These are phyloP conservation scores for Corylus heterophylla DNA, from an alignment of 306 rosid species.

Conservation along the genomic window DNA sequence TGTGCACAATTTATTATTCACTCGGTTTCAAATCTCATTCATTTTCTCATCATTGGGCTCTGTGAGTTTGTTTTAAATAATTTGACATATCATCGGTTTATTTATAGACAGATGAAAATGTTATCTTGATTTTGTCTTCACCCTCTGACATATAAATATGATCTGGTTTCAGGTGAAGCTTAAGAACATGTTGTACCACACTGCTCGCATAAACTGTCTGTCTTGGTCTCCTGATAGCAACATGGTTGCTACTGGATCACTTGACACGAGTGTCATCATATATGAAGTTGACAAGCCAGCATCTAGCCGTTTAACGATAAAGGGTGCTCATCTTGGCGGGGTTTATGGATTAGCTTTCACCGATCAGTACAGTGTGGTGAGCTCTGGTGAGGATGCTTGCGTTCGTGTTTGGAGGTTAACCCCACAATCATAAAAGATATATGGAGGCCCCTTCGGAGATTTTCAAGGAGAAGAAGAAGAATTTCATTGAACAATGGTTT, in stretches of 20 bases:
- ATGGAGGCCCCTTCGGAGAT: slow-evolving; percentile 23
- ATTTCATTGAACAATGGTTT: neutral
- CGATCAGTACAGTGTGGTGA: slow-evolving; percentile 67
- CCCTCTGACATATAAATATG: slow-evolving; percentile 2
- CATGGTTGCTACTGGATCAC: slow-evolving; percentile 91
- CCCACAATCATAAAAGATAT: slow-evolving; percentile 45
- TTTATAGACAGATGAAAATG: neutral
- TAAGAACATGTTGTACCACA: slow-evolving; percentile 91
- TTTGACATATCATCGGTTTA: neutral
- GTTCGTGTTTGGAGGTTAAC: slow-evolving; percentile 86
- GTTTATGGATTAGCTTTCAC: slow-evolving; percentile 90
- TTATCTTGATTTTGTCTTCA: neutral
- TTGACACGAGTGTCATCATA: slow-evolving; percentile 75
- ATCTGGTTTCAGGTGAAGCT: slow-evolving; percentile 72
- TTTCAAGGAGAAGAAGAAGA: slow-evolving; percentile 17
- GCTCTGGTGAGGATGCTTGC: slow-evolving; percentile 99
- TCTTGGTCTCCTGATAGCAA: slow-evolving; percentile 92
- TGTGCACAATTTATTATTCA: neutral
- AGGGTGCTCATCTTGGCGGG: slow-evolving; percentile 94
- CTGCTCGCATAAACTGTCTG: slow-evolving; percentile 90
- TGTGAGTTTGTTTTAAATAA: neutral
- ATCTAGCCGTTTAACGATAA: slow-evolving; percentile 71
- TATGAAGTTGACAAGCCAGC: slow-evolving; percentile 88
- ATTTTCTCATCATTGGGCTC: neutral
- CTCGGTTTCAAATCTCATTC: neutral